Conservation (phyloP, 352 stramenopile genomes). For the Phytophthora syringae region DNA sequence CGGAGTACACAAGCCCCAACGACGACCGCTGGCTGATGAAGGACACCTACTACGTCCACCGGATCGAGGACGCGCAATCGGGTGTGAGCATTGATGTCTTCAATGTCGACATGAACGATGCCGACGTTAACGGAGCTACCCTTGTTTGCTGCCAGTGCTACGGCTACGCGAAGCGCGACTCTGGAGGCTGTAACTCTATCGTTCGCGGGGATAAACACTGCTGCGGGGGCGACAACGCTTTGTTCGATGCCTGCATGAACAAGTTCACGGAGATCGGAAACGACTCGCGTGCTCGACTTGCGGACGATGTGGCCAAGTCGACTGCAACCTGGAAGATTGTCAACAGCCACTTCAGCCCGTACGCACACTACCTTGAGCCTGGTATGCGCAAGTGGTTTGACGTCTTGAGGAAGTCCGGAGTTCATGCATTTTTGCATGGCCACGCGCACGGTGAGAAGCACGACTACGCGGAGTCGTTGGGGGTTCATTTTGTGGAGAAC, state of each 20-base stretch:
- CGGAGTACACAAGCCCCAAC: slow-evolving; percentile 14
- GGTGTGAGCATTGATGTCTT: slow-evolving; percentile 24
- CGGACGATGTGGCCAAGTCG: slow-evolving; percentile 21
- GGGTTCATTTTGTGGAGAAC: slow-evolving; percentile 11
- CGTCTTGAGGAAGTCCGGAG: slow-evolving; percentile 4
- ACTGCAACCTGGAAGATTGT: slow-evolving; percentile 30
- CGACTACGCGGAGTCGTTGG: slow-evolving; percentile 37
- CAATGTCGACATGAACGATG: slow-evolving; percentile 25
- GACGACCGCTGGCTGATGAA: slow-evolving; percentile 15
- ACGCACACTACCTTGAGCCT: slow-evolving; percentile 20
- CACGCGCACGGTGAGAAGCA: slow-evolving; percentile 50
- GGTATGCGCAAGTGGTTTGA: slow-evolving; percentile 34
- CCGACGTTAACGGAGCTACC: slow-evolving; percentile 7
- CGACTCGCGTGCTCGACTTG: slow-evolving; percentile 15
- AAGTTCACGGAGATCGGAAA: slow-evolving; percentile 19
- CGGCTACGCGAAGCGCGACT: slow-evolving; percentile 24
- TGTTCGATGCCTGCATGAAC: slow-evolving; percentile 20
- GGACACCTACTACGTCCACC: slow-evolving; percentile 8
- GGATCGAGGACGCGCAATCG: slow-evolving; percentile 5
- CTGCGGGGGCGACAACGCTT: slow-evolving; percentile 14
- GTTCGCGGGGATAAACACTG: slow-evolving; percentile 18
- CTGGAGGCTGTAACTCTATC: neutral
- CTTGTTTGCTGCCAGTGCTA: slow-evolving; percentile 27
- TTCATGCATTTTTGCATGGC: slow-evolving; percentile 19
- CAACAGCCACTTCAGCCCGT: slow-evolving; percentile 24